A percentile compares a stretch with the other conserved stretches of the same genome.
Conservation (phyloP, 139 green algal species). For the Nannochloris sp. region DNA sequence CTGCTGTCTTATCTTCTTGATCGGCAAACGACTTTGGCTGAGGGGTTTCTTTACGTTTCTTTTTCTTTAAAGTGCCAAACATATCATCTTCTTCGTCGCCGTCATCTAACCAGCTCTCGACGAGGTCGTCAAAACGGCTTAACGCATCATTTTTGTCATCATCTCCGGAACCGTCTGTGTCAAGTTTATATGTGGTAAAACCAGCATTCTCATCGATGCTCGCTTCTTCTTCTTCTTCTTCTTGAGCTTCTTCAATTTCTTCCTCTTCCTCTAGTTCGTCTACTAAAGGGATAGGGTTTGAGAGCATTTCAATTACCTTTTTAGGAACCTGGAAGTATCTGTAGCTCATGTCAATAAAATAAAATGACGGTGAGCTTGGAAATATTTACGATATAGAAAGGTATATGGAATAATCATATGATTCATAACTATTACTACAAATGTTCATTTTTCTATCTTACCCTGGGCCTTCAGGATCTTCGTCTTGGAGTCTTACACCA, state of each 20-base stretch:
- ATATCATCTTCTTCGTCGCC: not conserved
- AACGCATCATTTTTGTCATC: not conserved
- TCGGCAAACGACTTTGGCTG: not conserved
- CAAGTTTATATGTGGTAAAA: too few relatives aligned
- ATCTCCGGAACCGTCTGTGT: too few relatives aligned
- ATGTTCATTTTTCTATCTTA: conserved; percentile 33
- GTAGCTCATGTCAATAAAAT: not conserved
- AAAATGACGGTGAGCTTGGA: not conserved
- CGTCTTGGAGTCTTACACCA: conserved; percentile 64
- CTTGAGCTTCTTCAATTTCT: not conserved
- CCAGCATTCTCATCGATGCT: conserved; percentile 4
- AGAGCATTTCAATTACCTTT: conserved; percentile 35
- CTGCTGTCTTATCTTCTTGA: conserved; percentile 14
- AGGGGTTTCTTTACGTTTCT: too few relatives aligned
- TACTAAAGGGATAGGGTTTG: not conserved
- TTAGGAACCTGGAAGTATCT: conserved; percentile 64
- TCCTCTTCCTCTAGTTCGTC: not conserved
- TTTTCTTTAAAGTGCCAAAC: too few relatives aligned
- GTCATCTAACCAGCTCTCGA: not conserved
- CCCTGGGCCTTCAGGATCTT: conserved; percentile 50
- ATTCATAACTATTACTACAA: not conserved
- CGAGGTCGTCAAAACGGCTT: not conserved
- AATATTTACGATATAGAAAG: too few relatives aligned
- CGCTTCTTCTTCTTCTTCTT: not conserved
- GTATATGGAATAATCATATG: too few relatives aligned